These are phyloP conservation scores for Sphagnum contortum DNA, from an alignment of 225 moss, liverwort and hornwort genomes.

Conservation along the genomic window DNA sequence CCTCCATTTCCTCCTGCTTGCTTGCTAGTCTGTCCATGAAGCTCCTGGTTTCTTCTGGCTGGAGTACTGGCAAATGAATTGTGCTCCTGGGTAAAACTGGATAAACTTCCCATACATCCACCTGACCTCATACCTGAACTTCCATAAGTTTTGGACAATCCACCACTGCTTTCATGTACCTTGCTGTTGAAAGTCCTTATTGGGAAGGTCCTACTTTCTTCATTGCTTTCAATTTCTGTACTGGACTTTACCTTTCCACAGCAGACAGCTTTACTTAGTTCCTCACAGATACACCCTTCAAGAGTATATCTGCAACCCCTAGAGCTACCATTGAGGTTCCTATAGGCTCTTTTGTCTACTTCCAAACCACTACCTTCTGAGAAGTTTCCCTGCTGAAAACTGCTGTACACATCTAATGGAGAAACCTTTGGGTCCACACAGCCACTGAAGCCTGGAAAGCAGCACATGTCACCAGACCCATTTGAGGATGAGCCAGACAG, in stretches of 20 bases:
- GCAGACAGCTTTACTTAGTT: slow-evolving; percentile 13
- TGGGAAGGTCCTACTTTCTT: slow-evolving; percentile 14
- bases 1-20: not conserved
- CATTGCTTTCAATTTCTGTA: slow-evolving; percentile 10
- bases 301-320: not conserved
- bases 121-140: not conserved
- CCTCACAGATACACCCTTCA: slow-evolving; percentile 20
- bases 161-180: slow-evolving; percentile 8
- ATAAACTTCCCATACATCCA: too few relatives aligned
- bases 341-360: slow-evolving; percentile 9
- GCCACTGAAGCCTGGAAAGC: slow-evolving; percentile 58
- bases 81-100: slow-evolving; percentile 15
- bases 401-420: slow-evolving; percentile 47
- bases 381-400: slow-evolving; percentile 14
- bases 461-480: slow-evolving; percentile 33
- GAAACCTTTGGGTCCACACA: slow-evolving; percentile 41
- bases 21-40: slow-evolving; percentile 12
- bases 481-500: slow-evolving; percentile 27
- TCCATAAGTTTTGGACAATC: slow-evolving; percentile 25
- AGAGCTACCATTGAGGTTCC: slow-evolving; percentile 10
- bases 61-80: slow-evolving; percentile 6
- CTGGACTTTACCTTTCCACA: slow-evolving; percentile 11
- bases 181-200: too few relatives aligned
- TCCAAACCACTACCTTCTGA: slow-evolving; percentile 15
- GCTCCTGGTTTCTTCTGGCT: slow-evolving; percentile 13